Base-by-base conservation (phyloP, 345 rosid genomes). In the Streptanthus diversifolius region DNA sequence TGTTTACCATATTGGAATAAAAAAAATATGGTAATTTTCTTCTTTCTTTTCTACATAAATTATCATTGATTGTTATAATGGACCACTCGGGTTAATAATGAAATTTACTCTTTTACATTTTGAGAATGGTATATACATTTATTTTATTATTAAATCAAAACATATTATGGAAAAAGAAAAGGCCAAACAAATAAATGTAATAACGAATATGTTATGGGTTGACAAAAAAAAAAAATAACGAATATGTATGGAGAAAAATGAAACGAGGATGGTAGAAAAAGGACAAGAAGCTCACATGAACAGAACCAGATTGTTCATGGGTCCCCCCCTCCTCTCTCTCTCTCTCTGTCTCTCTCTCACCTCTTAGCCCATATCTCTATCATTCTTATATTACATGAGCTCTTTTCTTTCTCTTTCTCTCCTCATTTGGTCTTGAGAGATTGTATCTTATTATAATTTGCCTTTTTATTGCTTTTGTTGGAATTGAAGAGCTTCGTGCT, bases 281-380 rank as follows among this genome's bases (percentile, higher is more conserved):
- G 68, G 76, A 71, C 80, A 77, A 77, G 72, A 71, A 71, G 76
- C 76, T 71, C 80, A 77, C 80, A 77, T 77, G 80, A 77, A 64
- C 76, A 77, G 68, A 77, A 77, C 80, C 76, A 65, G 76, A 70
- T 77, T 70, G 71, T 58, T 77, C 76, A 71, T 77, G 80, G 76
- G 76, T 51, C 76, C 76, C 56, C 72, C 22, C 39, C 8, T 40
- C 18, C 63, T 3, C 44, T 1, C 41, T 53, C 61, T 47, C 18
- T 45, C 24, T 33, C 39, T 24, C 36, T n/a, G n/a, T 15, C 66
- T 2, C 25, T 58, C 55, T 52, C 68, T 56, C 44, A 14, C 51
- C 21, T 35, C 57, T 15, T 22, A n/a, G 56, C 66, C 71, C 75
- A 76, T 70, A 55, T 70, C 80, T 76, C 71, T 57, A 18, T 76